These are phyloP conservation scores for Ophiognomonia clavigignenti-juglandacearum DNA, from an alignment of 2,329 filamentous ascomycete species.

Conservation along the genomic window DNA sequence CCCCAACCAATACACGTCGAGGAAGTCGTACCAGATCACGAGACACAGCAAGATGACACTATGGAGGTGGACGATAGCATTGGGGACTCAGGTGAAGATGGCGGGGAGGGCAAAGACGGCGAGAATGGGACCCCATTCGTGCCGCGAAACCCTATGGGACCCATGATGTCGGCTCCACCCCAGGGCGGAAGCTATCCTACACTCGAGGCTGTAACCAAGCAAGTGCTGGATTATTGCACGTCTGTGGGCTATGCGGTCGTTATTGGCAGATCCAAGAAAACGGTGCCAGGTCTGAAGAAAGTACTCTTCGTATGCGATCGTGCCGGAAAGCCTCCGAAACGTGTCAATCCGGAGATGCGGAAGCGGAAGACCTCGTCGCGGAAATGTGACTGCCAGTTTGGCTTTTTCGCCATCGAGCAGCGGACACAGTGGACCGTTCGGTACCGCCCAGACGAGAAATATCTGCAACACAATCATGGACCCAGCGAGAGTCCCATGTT, in stretches of 20 bases:
- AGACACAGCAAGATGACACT: conserved; percentile 39
- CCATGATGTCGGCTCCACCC: conserved; percentile 58
- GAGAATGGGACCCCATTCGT: conserved; percentile 44
- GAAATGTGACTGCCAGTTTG: conserved; percentile 64
- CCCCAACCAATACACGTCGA: conserved; percentile 23
- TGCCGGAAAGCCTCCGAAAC: conserved; percentile 56
- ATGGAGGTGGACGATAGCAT: conserved; percentile 51
- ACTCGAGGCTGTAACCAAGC: conserved; percentile 60
- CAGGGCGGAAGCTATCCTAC: conserved; percentile 61
- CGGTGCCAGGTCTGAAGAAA: conserved; percentile 62
- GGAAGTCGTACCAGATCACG: conserved; percentile 27
- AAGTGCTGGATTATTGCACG: conserved; percentile 60
- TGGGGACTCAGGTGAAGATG: conserved; percentile 37
- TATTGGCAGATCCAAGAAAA: conserved; percentile 64
- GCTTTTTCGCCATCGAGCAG: conserved; percentile 66
- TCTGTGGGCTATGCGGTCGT: conserved; percentile 65
- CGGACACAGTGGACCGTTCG: conserved; percentile 63
- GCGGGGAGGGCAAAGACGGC: conserved; percentile 43
- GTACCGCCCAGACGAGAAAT: conserved; percentile 54
- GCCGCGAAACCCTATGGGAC: conserved; percentile 50
- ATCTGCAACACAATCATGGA: conserved; percentile 59
- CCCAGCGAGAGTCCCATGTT: conserved; percentile 63
- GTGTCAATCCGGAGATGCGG: conserved; percentile 58
- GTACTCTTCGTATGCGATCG: conserved; percentile 64
- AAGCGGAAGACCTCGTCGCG: conserved; percentile 64